These are phyloP conservation scores for Fennellomyces sp. DNA, from an alignment of 371 early-diverging fungal genomes.

Conservation along the genomic window DNA sequence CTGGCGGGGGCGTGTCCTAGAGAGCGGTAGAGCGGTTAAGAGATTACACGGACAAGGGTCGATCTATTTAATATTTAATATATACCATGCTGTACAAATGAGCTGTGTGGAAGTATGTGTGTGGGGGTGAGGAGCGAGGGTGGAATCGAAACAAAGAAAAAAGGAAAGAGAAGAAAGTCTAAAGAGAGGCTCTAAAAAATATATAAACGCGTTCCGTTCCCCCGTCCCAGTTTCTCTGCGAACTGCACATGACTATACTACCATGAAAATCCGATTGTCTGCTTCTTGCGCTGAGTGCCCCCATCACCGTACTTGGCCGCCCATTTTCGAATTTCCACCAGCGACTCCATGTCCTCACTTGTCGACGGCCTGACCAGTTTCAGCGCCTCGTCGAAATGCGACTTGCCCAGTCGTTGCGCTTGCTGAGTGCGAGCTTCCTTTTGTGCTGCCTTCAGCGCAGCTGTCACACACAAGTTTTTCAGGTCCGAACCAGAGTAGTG, in stretches of 20 bases:
- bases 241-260: slow-evolving; percentile 28
- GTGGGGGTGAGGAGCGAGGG: not conserved
- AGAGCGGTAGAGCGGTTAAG: not conserved
- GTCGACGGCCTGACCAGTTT: slow-evolving; percentile 83
- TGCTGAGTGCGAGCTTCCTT: slow-evolving; percentile 34
- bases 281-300: slow-evolving; percentile 36
- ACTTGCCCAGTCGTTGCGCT: slow-evolving; percentile 32
- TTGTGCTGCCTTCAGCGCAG: slow-evolving; percentile 78
- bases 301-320: slow-evolving; percentile 87
- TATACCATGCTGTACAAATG: slow-evolving; percentile 4
- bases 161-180: slow-evolving; percentile 11
- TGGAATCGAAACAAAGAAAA: slow-evolving; percentile 10
- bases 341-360: slow-evolving; percentile 84
- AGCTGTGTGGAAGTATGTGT: slow-evolving; percentile 1
- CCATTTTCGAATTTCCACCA: slow-evolving; percentile 89
- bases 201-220: slow-evolving; percentile 5
- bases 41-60: not conserved
- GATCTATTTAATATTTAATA: not conserved
- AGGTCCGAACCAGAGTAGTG: slow-evolving; percentile 97
- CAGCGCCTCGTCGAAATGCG: slow-evolving; percentile 83
- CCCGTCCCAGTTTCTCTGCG: slow-evolving; percentile 10
- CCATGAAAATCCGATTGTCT: slow-evolving; percentile 35
- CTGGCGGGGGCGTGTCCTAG: slow-evolving; percentile 24
- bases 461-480: slow-evolving; percentile 96
- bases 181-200: not conserved